Evolutionary conservation across 2,329 filamentous ascomycete species (phyloP).

Genomic region (Metarhizium rileyi): DNA sequence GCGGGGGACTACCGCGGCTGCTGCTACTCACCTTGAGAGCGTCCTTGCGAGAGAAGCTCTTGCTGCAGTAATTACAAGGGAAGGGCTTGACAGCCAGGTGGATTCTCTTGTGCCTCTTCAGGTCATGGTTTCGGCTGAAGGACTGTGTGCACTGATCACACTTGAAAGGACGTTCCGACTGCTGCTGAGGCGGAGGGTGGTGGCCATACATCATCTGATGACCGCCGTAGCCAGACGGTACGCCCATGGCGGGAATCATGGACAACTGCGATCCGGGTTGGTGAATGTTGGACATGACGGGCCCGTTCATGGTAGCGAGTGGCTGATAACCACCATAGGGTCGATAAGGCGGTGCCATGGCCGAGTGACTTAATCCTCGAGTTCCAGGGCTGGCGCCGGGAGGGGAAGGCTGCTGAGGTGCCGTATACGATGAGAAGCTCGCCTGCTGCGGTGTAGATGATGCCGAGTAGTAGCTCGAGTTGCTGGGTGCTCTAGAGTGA

Average conservation of each 20-base stretch:
- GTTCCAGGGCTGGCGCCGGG: slow-evolving; percentile 28
- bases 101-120: slow-evolving; percentile 93
- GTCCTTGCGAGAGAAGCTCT: slow-evolving; percentile 94
- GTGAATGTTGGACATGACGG: slow-evolving; percentile 70
- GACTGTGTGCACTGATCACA: slow-evolving; percentile 88
- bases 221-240: slow-evolving; percentile 45
- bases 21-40: slow-evolving; percentile 73
- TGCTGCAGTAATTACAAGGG: slow-evolving; percentile 83
- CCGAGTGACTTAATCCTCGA: slow-evolving; percentile 27
- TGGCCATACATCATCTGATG: slow-evolving; percentile 52
- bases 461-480: slow-evolving; percentile 51
- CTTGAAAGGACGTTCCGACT: slow-evolving; percentile 81
- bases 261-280: slow-evolving; percentile 64
- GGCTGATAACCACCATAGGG: slow-evolving; percentile 37
- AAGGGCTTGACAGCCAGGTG: slow-evolving; percentile 94
- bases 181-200: slow-evolving; percentile 36
- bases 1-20: too few species aligned
- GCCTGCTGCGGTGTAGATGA: slow-evolving; percentile 37
- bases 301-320: slow-evolving; percentile 52
- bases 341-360: slow-evolving; percentile 39
- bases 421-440: slow-evolving; percentile 33
- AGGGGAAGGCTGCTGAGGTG: slow-evolving; percentile 36
- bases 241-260: slow-evolving; percentile 52
- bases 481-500: slow-evolving; percentile 41
- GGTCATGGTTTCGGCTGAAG: slow-evolving; percentile 92